Evolutionary conservation across 208 protist species (phyloP), one percentile per base, ranked within the genome.

Genomic region (Crithidia brevicula): DNA sequence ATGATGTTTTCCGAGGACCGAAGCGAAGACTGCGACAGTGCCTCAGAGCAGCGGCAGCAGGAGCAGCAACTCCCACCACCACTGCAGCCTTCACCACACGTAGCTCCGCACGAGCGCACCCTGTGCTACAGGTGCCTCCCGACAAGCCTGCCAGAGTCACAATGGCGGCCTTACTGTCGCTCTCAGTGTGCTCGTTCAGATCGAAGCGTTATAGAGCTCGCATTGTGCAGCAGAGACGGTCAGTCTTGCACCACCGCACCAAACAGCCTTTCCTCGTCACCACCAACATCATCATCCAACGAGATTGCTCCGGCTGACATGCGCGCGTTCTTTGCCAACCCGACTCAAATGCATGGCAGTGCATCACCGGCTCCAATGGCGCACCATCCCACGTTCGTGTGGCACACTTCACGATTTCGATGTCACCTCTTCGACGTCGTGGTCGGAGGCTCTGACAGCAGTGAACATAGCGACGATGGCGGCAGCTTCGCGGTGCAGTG

Each of bases 381-480:
- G 1, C 57, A 38, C 28, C 40, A 63, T 30, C 57, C 57, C n/a
- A 43, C 52, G 5, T 63, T 63, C 40, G 8, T n/a, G 3, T 42
- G 18, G 4, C 40, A 43, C 30, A 40, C 42, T 46, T 18, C 43
- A 6, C 57, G 42, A 8, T 27, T 25, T 4, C 38, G 13, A 16
- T 63, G 16, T 36, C 42, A 18, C 25, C n/a, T 63, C 10, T 63
- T 63, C 25, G 57, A 52, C 18, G 40, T 63, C 3, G 42, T 63
- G 18, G 49, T 9, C 9, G 38, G 47, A 23, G 27, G 33, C 7
- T 28, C 11, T 20, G 20, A 28, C 31, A 46, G 33, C 20, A 30
- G 52, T 27, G 33, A 15, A 3, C 16, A 7, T 3, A 23, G 25
- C 27, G 33, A 38, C 30, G 31, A 38, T 16, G 8, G 4, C 3